Evolutionary conservation across 306 rosid species (phyloP), one percentile per base, ranked within the genome.

Genomic region (Acacia confusa): DNA sequence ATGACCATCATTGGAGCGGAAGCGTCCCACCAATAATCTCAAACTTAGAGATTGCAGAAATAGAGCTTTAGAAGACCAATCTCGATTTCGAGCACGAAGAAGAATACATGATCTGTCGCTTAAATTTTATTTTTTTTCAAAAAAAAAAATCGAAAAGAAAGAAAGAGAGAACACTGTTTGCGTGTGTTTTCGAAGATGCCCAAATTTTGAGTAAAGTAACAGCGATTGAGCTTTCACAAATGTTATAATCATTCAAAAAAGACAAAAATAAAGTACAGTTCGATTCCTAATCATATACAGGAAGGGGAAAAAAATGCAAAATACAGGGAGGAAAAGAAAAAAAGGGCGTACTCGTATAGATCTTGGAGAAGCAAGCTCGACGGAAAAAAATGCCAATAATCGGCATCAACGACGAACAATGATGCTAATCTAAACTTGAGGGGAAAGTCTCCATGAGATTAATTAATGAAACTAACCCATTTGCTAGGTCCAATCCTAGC

Each of bases 291-390:
- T 78, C 84, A 88, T 70, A 38, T 74, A 68, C 45, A 85, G 16
- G 48, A 68, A 50, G 9, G 1, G 1, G 4, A 15, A 47, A 25
- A 81, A 72, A 86, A 66, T 50, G 83, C 73, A 60, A 70, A 36
- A 78, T n/a, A 27, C 13, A 20, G 61, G 47, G 14, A 47, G 71
- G 30, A 72, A 74, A 78, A 68, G 84, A 38, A 69, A 85, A 85
- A 88, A 88, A 87, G 88, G 87, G 86, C 95, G 87, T 95, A 90
- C 94, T 86, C 86, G 89, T 84, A 87, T 81, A 88, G 98, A 95
- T 92, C 98, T 92, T 84, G 87, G 88, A 88, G 89, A 78, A 85
- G 92, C 81, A 82, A 87, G 71, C 68, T 80, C 81, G 85, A 86
- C 94, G 64, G 64, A 86, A 86, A n/a, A 66, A 88, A 86, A 40